Evolutionary conservation across 345 rosid genomes (phyloP).

Genomic region (Luvunga scandens): DNA sequence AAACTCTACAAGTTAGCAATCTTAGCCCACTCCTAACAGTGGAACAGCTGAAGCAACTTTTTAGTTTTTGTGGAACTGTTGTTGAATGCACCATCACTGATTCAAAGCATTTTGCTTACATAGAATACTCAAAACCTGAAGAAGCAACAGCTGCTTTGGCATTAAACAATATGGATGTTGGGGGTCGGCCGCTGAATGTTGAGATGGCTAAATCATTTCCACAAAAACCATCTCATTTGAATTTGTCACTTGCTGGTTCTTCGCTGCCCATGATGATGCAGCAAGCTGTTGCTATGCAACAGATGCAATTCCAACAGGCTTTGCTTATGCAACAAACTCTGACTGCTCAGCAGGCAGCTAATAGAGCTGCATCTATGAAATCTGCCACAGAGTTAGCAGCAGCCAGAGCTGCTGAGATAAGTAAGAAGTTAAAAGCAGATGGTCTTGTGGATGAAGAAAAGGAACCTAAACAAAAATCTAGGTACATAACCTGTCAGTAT

Average conservation of each 20-base stretch:
- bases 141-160: conserved; percentile 93
- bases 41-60: conserved; percentile 91
- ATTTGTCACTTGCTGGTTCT: conserved; percentile 56
- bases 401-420: conserved; percentile 97
- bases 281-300: conserved; percentile 99
- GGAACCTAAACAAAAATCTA: conserved; percentile 54
- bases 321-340: conserved; percentile 92
- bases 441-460: conserved; percentile 63
- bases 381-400: conserved; percentile 97
- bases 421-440: conserved; percentile 81
- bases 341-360: conserved; percentile 98
- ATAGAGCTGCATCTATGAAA: conserved; percentile 92
- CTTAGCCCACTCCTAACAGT: conserved; percentile 85
- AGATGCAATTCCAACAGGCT: conserved; percentile 97
- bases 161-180: conserved; percentile 91
- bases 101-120: conserved; percentile 87
- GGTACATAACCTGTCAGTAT: conserved; percentile 32
- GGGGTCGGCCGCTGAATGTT: conserved; percentile 87
- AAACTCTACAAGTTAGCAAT: conserved; percentile 94
- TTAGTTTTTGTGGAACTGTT: conserved; percentile 85
- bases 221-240: conserved; percentile 52
- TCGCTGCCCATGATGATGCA: conserved; percentile 98
- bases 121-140: conserved; percentile 81
- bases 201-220: conserved; percentile 98
- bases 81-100: conserved; percentile 79